Evolutionary conservation across 2,329 filamentous ascomycete species (phyloP).

Genomic region (Penicillium brevicompactum): DNA sequence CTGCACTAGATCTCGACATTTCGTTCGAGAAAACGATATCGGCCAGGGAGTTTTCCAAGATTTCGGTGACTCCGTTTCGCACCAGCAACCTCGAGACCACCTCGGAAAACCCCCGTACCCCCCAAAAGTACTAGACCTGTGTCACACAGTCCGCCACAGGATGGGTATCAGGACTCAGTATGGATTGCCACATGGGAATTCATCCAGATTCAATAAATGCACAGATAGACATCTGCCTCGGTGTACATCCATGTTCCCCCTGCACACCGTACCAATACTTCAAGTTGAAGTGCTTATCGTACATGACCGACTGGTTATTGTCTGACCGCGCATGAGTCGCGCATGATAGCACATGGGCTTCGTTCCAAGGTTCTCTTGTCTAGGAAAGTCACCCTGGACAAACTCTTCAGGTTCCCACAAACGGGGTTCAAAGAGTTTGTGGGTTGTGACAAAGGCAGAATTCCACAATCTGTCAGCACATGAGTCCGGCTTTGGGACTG

Average conservation of each 20-base stretch:
- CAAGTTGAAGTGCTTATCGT: background rate
- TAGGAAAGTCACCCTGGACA: background rate
- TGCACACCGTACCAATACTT: background rate
- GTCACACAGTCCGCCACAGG: too few species aligned
- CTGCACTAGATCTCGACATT: conserved; percentile 44
- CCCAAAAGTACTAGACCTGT: background rate
- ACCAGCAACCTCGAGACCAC: background rate
- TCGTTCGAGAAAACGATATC: conserved; percentile 42
- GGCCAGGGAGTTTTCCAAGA: conserved; percentile 54
- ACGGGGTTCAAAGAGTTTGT: background rate
- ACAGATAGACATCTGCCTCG: too few species aligned
- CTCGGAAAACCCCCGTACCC: background rate
- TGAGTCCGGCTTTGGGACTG: background rate
- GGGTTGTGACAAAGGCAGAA: background rate
- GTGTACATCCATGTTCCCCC: background rate
- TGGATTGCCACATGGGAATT: too few species aligned
- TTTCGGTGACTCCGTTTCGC: conserved; percentile 58
- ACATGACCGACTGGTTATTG: background rate
- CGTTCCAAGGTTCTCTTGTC: background rate
- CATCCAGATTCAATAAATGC: too few species aligned
- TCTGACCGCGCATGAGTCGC: background rate
- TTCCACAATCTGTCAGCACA: background rate
- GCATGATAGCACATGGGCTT: background rate
- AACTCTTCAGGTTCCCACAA: background rate
- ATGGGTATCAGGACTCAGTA: too few species aligned